Evolutionary conservation across 768 basidiomycete genomes (phyloP), one percentile per base, ranked within the genome.

Genomic region (Tulasnella sp.): DNA sequence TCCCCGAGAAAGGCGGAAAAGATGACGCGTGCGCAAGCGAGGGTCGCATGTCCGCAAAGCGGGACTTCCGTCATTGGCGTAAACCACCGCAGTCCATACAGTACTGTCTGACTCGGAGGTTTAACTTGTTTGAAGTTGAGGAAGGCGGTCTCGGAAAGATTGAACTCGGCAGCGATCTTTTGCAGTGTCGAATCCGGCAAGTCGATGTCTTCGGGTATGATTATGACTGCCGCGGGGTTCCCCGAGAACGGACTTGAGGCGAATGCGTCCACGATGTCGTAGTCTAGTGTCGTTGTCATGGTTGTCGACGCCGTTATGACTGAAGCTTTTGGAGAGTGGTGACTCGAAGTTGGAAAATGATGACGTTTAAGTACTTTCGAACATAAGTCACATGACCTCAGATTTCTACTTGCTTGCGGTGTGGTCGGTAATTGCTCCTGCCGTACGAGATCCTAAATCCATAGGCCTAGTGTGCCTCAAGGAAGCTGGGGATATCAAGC

Each of bases 151-250:
- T 65, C 65, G 6, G 60, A 39, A 3, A 66, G 37, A 58, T 67
- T 65, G 62, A 65, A 65, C 56, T 67, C 66, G 6, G 43, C 59
- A 2, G 62, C 63, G n/a, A 64, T 51, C 19, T 29, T 29, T 17
- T 53, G 60, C 1, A 64, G 57, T 37, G 59, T 62, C 29, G 29
- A 32, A 43, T 63, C 58, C 25, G 49, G 29, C 32, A 71, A 56
- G n/a, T 11, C n/a, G 39, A 15, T 14, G 14, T 19, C 5, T 12
- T 19, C 12, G 12, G 52, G 27, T 11, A 55, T 35, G 46, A 66
- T 19, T 14, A 71, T 60, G 36, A 71, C 66, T 4, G 65, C 64
- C 3, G 70, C 70, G 2, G 66, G 66, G 60, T 70, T 70, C 21
- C 70, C 70, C 3, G 50, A 31, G 52, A 64, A 69, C n/a, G 63